phyloP scores from a whole-genome alignment of 345 rosid genomes.

The Populus deltoides region DNA sequence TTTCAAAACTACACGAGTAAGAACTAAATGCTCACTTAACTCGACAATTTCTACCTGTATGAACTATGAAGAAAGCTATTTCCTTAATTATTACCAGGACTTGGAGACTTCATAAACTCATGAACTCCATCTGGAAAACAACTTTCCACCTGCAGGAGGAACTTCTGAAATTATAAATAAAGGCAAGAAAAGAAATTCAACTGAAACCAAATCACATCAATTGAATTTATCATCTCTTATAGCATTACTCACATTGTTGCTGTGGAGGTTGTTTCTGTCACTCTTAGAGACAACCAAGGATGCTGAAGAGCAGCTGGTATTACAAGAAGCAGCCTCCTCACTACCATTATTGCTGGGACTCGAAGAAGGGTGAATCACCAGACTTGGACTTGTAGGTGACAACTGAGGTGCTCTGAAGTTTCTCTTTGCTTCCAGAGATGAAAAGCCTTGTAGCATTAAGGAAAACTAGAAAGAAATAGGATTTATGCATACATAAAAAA shows the following conservation, averaged over 20 bases:
- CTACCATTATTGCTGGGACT: conserved; percentile 26
- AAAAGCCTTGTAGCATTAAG: conserved; percentile 65
- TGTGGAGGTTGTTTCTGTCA: conserved; percentile 16
- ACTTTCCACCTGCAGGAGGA: conserved; percentile 43
- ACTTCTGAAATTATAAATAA: conserved; percentile 1
- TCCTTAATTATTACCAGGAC: conserved; percentile 34
- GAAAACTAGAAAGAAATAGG: conserved; percentile 19
- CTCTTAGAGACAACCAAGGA: conserved; percentile 20
- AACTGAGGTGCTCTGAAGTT: conserved; percentile 62
- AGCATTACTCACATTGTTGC: conserved; percentile 40
- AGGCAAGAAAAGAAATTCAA: conserved; percentile 5
- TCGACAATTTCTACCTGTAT: not conserved
- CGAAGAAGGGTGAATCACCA: conserved; percentile 31
- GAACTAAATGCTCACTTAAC: not conserved
- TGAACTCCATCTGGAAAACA: conserved; percentile 23
- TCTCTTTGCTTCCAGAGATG: conserved; percentile 83
- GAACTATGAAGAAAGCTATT: not conserved
- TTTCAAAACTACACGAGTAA: conserved; percentile 7
- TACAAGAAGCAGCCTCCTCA: conserved; percentile 34
- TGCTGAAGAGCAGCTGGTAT: conserved; percentile 21
- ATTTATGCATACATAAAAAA: not conserved
- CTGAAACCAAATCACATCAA: conserved; percentile 8
- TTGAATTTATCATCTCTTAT: conserved; percentile 2
- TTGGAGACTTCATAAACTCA: conserved; percentile 24
- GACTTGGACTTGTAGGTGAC: conserved; percentile 47